A percentile compares a stretch with the other conserved stretches of the same genome.
These are phyloP conservation scores for Sanghuangporus sanghuang DNA, from an alignment of 1,284 basidiomycete species.

Conservation along the genomic window DNA sequence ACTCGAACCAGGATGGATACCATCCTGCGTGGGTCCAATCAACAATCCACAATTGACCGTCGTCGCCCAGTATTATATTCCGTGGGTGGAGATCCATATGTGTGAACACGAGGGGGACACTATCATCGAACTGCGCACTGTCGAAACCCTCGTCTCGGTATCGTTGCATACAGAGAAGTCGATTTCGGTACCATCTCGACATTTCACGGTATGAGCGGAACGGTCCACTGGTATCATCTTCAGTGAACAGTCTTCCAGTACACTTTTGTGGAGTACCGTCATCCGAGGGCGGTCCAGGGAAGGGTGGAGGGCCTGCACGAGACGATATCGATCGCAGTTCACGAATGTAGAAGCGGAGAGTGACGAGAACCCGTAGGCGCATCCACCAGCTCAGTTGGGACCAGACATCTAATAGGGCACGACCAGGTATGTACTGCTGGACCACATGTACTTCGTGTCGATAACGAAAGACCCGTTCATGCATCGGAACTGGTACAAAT, in stretches of 20 bases:
- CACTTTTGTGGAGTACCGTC: neutral
- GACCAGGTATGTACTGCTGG: neutral
- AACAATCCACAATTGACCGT: conserved; percentile 27
- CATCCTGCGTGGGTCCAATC: conserved; percentile 28
- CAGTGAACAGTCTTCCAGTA: neutral
- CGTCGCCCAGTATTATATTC: conserved; percentile 26
- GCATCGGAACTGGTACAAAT: neutral
- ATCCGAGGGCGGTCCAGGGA: neutral
- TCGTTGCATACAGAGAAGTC: neutral
- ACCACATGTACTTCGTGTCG: neutral
- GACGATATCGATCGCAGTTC: neutral
- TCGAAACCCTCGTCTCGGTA: neutral
- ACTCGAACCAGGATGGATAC: conserved; percentile 29
- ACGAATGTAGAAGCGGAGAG: neutral
- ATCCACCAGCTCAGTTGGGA: neutral
- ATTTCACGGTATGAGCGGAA: neutral
- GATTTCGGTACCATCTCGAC: neutral
- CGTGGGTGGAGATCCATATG: conserved; percentile 26
- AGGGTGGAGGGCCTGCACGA: neutral
- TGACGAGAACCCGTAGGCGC: neutral
- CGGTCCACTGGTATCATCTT: neutral
- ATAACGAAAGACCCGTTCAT: neutral
- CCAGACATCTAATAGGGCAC: neutral
- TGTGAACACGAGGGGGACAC: conserved; percentile 26
- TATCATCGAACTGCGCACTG: conserved; percentile 22